Evolutionary conservation across 768 basidiomycete species (phyloP).

Genomic region (Tulasnella calospora): DNA sequence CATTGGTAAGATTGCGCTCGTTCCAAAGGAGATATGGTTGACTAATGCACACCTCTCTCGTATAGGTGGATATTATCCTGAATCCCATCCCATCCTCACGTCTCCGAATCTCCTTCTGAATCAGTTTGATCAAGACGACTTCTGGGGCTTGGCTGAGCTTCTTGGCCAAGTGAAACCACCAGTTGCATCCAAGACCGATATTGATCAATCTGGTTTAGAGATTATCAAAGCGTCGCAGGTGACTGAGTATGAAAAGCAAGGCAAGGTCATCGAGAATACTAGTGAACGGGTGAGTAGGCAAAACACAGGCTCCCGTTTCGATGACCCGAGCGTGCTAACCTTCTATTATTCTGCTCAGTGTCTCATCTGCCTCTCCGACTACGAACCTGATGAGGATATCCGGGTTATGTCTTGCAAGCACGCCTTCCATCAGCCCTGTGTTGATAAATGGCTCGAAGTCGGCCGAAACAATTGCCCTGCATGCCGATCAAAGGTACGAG

Average conservation of each 20-base stretch:
- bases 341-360: constrained; percentile 47
- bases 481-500: constrained; percentile 52
- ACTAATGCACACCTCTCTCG: constrained; percentile 33
- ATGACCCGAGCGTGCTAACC: neutral
- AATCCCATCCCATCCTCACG: constrained; percentile 80
- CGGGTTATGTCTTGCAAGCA: constrained; percentile 80
- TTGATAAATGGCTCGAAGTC: constrained; percentile 76
- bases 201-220: constrained; percentile 76
- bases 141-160: constrained; percentile 67
- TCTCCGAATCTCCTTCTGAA: constrained; percentile 39
- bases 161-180: constrained; percentile 78
- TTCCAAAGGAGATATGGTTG: neutral
- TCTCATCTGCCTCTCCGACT: constrained; percentile 84
- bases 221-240: constrained; percentile 59
- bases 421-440: constrained; percentile 83
- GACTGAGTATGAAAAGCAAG: constrained; percentile 52
- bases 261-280: constrained; percentile 70
- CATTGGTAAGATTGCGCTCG: constrained; percentile 14
- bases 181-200: constrained; percentile 76
- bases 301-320: neutral
- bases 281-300: constrained; percentile 60
- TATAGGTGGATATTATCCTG: constrained; percentile 78
- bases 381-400: constrained; percentile 68
- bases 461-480: constrained; percentile 91
- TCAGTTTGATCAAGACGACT: constrained; percentile 46